Percentiles rank a stretch among this genome's conserved stretches.
Conservation (phyloP, 1,284 basidiomycete species). For the Abortiporus biennis region DNA sequence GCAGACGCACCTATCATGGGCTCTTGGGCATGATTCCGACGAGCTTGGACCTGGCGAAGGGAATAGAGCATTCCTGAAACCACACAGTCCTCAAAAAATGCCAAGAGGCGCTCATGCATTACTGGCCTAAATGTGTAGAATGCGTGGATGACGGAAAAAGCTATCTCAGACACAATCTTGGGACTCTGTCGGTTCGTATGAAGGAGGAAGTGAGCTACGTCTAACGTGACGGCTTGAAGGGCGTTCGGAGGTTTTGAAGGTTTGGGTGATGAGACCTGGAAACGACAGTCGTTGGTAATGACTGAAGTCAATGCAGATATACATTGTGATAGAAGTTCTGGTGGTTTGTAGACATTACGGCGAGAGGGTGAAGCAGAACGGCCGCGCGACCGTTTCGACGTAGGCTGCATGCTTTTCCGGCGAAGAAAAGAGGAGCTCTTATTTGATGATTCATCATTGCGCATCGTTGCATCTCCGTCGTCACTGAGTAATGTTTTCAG, state of each 20-base stretch:
- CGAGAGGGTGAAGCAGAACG: conserved; percentile 44
- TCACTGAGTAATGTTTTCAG: background rate
- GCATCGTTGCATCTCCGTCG: background rate
- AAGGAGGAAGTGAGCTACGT: conserved; percentile 56
- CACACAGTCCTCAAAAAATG: conserved; percentile 57
- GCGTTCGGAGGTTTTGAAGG: conserved; percentile 59
- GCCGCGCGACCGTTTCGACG: conserved; percentile 34
- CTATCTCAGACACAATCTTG: conserved; percentile 48
- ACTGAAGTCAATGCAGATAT: conserved; percentile 59
- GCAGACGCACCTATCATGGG: no score
- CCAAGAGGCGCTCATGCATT: conserved; percentile 53
- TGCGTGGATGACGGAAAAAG: conserved; percentile 59
- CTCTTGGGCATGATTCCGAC: no score
- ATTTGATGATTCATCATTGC: background rate
- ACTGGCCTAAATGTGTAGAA: conserved; percentile 55
- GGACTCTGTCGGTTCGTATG: conserved; percentile 47
- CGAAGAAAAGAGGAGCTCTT: conserved; percentile 7
- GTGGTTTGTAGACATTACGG: conserved; percentile 26
- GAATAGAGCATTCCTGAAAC: conserved; percentile 44
- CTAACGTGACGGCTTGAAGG: conserved; percentile 55
- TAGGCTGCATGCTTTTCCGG: conserved; percentile 11
- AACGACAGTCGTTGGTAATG: conserved; percentile 64
- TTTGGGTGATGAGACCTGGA: conserved; percentile 45
- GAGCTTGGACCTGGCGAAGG: conserved; percentile 33
- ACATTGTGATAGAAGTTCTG: conserved; percentile 51